Evolutionary conservation across 2,329 filamentous ascomycete species (phyloP).

Genomic region (Botryotinia globosa): DNA sequence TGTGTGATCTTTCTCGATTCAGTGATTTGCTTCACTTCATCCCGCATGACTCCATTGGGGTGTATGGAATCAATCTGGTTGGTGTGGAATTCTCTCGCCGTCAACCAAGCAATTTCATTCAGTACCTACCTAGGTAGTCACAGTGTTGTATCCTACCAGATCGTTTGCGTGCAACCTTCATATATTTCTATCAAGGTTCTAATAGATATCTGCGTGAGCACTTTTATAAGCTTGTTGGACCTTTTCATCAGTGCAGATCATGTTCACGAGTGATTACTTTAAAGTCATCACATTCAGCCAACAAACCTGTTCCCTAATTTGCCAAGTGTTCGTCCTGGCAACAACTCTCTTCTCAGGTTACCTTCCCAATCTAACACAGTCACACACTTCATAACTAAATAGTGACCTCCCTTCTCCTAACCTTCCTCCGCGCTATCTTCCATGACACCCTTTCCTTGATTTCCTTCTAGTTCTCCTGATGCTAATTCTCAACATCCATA

Average conservation of each 20-base stretch:
- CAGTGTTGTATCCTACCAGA: not conserved
- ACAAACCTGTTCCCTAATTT: not conserved
- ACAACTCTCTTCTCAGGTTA: not conserved
- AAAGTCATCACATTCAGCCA: too few species aligned
- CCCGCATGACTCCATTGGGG: not conserved
- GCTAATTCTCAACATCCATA: not conserved
- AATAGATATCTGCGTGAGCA: too few species aligned
- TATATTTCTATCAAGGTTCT: too few species aligned
- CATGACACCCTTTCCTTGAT: not conserved
- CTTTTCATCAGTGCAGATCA: too few species aligned
- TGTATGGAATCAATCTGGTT: not conserved
- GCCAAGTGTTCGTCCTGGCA: not conserved
- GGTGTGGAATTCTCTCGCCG: too few species aligned
- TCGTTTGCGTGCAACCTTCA: too few species aligned
- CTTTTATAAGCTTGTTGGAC: too few species aligned
- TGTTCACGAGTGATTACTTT: too few species aligned
- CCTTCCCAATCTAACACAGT: not conserved
- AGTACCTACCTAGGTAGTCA: too few species aligned
- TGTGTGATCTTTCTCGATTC: not conserved
- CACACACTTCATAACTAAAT: not conserved
- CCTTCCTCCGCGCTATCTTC: not conserved
- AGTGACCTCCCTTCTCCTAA: not conserved
- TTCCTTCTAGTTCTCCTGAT: not conserved
- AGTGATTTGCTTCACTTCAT: not conserved
- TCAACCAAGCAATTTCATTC: too few species aligned